phyloP scores from a whole-genome alignment of 768 basidiomycete genomes.

The Crepidotus variabilis region DNA sequence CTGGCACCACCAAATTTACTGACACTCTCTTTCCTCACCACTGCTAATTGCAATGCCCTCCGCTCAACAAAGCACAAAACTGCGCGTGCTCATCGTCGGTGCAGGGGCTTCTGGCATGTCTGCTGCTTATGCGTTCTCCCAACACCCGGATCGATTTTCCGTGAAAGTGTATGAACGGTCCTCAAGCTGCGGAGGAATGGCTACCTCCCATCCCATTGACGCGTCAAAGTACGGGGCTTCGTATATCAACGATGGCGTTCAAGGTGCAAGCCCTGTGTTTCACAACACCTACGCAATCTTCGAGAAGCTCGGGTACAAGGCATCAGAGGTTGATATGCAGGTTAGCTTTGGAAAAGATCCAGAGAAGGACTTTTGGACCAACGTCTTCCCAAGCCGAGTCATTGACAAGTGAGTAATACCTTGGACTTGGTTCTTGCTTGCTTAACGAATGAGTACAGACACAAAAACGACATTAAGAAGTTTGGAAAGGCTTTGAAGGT shows the following conservation, averaged over 20 bases:
- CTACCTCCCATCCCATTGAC: background rate
- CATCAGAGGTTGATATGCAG: background rate
- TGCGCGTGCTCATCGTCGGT: background rate
- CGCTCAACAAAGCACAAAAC: too few species aligned
- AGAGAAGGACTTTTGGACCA: background rate
- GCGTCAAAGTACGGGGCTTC: background rate
- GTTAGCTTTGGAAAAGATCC: background rate
- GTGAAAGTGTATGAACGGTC: background rate
- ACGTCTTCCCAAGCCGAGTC: conserved; percentile 1
- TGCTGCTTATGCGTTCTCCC: background rate
- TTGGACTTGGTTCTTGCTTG: background rate
- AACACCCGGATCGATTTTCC: background rate
- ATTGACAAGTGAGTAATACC: background rate
- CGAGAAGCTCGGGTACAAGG: background rate
- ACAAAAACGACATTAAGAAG: background rate
- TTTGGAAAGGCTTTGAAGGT: background rate
- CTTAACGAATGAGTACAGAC: background rate
- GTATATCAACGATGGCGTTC: background rate
- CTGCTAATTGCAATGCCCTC: too few species aligned
- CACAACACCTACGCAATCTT: background rate
- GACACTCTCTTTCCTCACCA: too few species aligned
- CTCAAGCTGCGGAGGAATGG: background rate
- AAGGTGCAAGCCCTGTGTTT: background rate
- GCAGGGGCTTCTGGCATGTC: background rate
- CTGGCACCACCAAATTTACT: too few species aligned